These are phyloP conservation scores for Tetrapisispora fleetii DNA, from an alignment of 805 yeast species.

Conservation along the genomic window DNA sequence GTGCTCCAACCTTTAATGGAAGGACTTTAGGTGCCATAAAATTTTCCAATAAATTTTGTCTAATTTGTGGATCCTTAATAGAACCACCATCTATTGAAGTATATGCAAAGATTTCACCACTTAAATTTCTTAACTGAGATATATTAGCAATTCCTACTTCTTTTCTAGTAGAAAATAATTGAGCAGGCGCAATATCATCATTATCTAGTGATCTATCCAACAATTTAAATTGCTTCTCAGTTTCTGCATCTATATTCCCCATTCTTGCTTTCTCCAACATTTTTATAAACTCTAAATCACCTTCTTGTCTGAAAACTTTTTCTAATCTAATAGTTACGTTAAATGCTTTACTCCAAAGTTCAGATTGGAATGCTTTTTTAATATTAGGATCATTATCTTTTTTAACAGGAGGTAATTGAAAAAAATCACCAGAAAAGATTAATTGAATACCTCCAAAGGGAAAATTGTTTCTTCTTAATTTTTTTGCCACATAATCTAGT, in stretches of 20 bases:
- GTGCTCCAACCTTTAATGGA: constrained; percentile 58
- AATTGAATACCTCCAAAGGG: constrained; percentile 82
- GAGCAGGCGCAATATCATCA: constrained; percentile 63
- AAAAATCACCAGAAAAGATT: constrained; percentile 72
- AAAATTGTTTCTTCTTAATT: constrained; percentile 32
- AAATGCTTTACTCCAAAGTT: constrained; percentile 51
- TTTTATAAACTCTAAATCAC: constrained; percentile 56
- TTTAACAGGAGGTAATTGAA: constrained; percentile 61
- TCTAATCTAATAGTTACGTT: constrained; percentile 46
- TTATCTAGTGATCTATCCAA: constrained; percentile 42
- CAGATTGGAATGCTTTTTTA: constrained; percentile 55
- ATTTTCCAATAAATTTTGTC: constrained; percentile 41
- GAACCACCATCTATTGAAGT: constrained; percentile 49
- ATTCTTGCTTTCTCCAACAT: constrained; percentile 69
- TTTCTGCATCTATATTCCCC: constrained; percentile 44
- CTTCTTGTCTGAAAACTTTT: constrained; percentile 67
- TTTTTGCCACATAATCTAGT: constrained; percentile 49
- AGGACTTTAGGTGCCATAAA: constrained; percentile 54
- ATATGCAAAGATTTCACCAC: constrained; percentile 36
- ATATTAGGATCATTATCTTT: constrained; percentile 21
- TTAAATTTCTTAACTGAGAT: constrained; percentile 36
- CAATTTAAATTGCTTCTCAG: constrained; percentile 39
- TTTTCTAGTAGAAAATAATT: constrained; percentile 60
- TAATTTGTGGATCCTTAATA: constrained; percentile 31
- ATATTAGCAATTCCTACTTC: constrained; percentile 65